These are phyloP conservation scores for Chiua virens DNA, from an alignment of 768 basidiomycete genomes.

Conservation along the genomic window DNA sequence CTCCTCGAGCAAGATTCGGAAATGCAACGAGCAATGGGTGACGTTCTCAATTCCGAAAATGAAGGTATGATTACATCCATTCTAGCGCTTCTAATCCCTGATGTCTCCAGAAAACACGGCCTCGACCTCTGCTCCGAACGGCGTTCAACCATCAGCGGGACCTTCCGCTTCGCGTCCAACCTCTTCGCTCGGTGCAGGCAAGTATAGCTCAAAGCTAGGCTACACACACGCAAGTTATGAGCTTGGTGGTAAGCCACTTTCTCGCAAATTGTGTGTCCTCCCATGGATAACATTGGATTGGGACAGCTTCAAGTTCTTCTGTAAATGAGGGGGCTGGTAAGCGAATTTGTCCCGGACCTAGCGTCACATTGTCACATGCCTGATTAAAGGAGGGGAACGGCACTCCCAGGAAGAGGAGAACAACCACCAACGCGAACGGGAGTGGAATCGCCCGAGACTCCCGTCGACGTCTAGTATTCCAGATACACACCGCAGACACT, in stretches of 20 bases:
- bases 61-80: constrained; percentile 25
- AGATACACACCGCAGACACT: constrained; percentile 26
- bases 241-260: constrained; percentile 15
- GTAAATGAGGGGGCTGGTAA: constrained; percentile 15
- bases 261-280: neutral
- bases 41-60: constrained; percentile 52
- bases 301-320: constrained; percentile 32
- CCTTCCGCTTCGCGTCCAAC: constrained; percentile 14
- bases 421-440: constrained; percentile 45
- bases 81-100: neutral
- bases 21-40: constrained; percentile 65
- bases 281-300: constrained; percentile 1
- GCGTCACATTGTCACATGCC: neutral
- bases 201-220: constrained; percentile 1
- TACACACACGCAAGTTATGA: constrained; percentile 13
- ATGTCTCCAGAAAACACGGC: constrained; percentile 5
- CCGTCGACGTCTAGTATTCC: constrained; percentile 26
- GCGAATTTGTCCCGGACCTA: constrained; percentile 16
- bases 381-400: constrained; percentile 28
- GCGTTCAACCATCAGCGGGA: constrained; percentile 1
- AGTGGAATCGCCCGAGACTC: constrained; percentile 43
- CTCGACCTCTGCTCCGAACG: constrained; percentile 11
- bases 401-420: constrained; percentile 31
- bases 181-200: constrained; percentile 10
- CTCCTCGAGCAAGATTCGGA: constrained; percentile 69